Conservation (phyloP, 148 eudicot genomes). For the Tetragonia tetragonoides region DNA sequence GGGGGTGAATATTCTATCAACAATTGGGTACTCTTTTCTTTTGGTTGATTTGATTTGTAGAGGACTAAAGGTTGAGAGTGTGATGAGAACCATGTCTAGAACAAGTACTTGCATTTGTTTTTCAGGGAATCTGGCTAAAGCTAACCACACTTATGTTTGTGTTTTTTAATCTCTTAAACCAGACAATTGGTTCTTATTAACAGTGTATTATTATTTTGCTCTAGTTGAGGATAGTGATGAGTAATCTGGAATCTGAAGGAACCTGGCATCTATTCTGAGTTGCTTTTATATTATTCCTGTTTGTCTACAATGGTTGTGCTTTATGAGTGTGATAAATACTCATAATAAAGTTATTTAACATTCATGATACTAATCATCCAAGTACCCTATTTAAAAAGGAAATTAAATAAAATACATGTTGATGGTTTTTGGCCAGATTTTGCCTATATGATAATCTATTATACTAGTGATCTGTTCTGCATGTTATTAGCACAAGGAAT, state of each 20-base stretch:
- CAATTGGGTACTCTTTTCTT: constrained; percentile 23
- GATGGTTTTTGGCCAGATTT: not conserved
- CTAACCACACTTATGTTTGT: not conserved
- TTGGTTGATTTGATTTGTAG: constrained; percentile 6
- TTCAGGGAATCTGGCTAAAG: not conserved
- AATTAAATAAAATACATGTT: not conserved
- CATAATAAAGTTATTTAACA: not conserved
- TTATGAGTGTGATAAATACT: not conserved
- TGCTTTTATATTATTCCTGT: constrained; percentile 14
- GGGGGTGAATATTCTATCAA: constrained; percentile 28
- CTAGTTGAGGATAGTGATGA: constrained; percentile 13
- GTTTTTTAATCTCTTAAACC: not conserved
- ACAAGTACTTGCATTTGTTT: not conserved
- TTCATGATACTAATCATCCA: not conserved
- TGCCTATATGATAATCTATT: constrained; percentile 1
- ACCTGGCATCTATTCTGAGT: constrained; percentile 15
- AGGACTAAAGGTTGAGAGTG: not conserved
- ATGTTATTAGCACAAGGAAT: constrained; percentile 1
- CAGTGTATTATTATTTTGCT: not conserved
- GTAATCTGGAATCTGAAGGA: constrained; percentile 15
- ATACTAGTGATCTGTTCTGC: constrained; percentile 5
- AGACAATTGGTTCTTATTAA: not conserved
- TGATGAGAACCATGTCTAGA: not conserved
- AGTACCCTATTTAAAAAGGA: not conserved
- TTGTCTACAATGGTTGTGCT: not conserved